A percentile compares a stretch with the other conserved stretches of the same genome.
Conservation (phyloP, 1,139 yeast species). For the Geotrichum candidum region DNA sequence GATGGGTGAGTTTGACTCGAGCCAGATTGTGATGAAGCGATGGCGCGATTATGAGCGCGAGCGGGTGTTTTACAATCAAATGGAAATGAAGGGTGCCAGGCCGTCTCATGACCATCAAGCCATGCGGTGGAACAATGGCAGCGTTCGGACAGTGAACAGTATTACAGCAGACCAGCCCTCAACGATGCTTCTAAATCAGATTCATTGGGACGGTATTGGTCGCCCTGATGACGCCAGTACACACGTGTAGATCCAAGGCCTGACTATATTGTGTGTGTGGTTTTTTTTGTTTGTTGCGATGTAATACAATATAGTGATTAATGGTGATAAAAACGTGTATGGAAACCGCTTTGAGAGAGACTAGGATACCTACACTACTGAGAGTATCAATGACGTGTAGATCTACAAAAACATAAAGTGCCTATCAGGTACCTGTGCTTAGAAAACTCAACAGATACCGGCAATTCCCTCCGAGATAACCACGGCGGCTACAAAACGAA, state of each 20-base stretch:
- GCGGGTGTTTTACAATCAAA: not conserved
- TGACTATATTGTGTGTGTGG: not conserved
- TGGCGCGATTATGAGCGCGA: conserved; percentile 93
- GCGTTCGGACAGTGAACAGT: not conserved
- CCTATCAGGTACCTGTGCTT: too few species aligned
- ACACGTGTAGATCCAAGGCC: not conserved
- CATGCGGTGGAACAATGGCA: not conserved
- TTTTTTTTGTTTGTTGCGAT: too few species aligned
- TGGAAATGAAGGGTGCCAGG: not conserved
- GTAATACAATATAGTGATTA: too few species aligned
- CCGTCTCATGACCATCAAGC: not conserved
- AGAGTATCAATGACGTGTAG: too few species aligned
- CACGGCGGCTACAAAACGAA: too few species aligned
- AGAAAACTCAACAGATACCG: too few species aligned
- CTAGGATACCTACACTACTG: too few species aligned
- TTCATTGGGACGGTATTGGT: not conserved
- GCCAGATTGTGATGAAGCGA: conserved; percentile 78
- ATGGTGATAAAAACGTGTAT: too few species aligned
- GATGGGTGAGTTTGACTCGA: conserved; percentile 83
- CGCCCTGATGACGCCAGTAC: not conserved
- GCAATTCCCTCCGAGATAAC: too few species aligned
- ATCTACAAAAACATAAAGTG: too few species aligned
- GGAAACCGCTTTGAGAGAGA: too few species aligned
- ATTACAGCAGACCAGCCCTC: not conserved
- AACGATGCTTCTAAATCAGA: not conserved